These are phyloP conservation scores for Pistacia integerrima DNA, from an alignment of 345 rosid species.

Conservation along the genomic window DNA sequence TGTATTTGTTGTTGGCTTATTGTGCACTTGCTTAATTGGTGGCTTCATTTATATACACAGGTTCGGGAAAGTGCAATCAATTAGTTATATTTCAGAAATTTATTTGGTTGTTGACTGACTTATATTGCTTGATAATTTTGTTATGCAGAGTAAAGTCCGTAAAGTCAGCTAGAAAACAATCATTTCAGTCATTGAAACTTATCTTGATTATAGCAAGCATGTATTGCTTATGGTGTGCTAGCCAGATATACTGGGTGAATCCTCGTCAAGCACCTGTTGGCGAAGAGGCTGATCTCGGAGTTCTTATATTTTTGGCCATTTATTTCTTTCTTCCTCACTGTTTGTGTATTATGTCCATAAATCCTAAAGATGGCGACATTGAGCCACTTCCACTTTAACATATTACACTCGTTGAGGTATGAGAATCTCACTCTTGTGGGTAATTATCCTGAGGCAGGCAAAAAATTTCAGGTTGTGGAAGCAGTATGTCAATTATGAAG, in stretches of 20 bases:
- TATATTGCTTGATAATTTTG: constrained; percentile 1
- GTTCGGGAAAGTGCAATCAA: constrained; percentile 18
- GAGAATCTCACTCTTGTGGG: neutral
- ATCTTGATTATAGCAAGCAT: constrained; percentile 41
- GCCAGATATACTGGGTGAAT: constrained; percentile 58
- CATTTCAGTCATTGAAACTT: constrained; percentile 41
- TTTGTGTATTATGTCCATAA: constrained; percentile 52
- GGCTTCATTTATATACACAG: constrained; percentile 69
- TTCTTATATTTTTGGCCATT: constrained; percentile 45
- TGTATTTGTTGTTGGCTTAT: constrained; percentile 51
- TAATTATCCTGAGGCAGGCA: neutral
- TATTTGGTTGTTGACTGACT: constrained; percentile 1
- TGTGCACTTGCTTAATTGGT: constrained; percentile 49
- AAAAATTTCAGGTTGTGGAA: neutral
- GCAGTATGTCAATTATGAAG: constrained; percentile 1
- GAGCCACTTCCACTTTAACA: constrained; percentile 38
- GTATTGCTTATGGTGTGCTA: constrained; percentile 64
- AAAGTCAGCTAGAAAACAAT: constrained; percentile 30
- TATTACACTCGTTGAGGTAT: neutral
- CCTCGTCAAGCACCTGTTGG: constrained; percentile 71
- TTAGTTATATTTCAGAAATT: neutral
- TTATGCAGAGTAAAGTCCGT: constrained; percentile 39
- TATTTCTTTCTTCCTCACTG: constrained; percentile 59
- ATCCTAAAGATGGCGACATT: constrained; percentile 27
- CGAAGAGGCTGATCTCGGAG: constrained; percentile 79